phyloP scores from a whole-genome alignment of 768 basidiomycete species.

The Lactifluus hygrophoroides region DNA sequence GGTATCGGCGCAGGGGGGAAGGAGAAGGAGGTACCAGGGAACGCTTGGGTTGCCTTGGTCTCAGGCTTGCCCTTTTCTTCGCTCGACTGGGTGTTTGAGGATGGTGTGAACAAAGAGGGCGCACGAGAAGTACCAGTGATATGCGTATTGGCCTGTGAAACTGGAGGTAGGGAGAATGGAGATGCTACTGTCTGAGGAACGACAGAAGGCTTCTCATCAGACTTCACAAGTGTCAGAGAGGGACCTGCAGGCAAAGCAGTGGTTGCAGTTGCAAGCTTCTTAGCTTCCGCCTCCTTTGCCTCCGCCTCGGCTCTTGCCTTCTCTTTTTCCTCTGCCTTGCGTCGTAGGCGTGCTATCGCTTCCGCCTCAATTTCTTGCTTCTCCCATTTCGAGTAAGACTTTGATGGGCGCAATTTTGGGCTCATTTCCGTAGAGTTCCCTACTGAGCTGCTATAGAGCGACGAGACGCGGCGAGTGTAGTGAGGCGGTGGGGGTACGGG shows the following conservation, averaged over 20 bases:
- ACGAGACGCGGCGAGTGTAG: slow-evolving; percentile 16
- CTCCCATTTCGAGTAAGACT: slow-evolving; percentile 71
- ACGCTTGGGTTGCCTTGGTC: neutral
- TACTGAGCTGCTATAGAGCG: slow-evolving; percentile 23
- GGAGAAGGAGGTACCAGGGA: slow-evolving; percentile 3
- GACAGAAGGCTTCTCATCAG: slow-evolving; percentile 7
- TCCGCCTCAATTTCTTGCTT: slow-evolving; percentile 79
- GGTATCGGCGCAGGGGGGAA: slow-evolving; percentile 8
- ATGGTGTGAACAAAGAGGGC: neutral
- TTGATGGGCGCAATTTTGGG: slow-evolving; percentile 40
- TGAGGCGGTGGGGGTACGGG: slow-evolving; percentile 28
- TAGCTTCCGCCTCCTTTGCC: slow-evolving; percentile 26
- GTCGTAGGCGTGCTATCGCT: slow-evolving; percentile 65
- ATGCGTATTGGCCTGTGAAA: neutral
- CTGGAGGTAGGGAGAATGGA: neutral
- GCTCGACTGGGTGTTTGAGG: neutral
- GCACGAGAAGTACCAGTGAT: neutral
- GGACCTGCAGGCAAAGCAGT: neutral
- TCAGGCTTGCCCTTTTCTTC: slow-evolving; percentile 8
- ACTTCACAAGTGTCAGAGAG: neutral
- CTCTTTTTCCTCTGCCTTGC: slow-evolving; percentile 34
- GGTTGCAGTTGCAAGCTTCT: slow-evolving; percentile 15
- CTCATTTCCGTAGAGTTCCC: slow-evolving; percentile 39
- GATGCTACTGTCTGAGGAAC: neutral
- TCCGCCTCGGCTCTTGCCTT: slow-evolving; percentile 17